phyloP scores from a whole-genome alignment of 179 eudicot genomes.

The Silene vulgaris region DNA sequence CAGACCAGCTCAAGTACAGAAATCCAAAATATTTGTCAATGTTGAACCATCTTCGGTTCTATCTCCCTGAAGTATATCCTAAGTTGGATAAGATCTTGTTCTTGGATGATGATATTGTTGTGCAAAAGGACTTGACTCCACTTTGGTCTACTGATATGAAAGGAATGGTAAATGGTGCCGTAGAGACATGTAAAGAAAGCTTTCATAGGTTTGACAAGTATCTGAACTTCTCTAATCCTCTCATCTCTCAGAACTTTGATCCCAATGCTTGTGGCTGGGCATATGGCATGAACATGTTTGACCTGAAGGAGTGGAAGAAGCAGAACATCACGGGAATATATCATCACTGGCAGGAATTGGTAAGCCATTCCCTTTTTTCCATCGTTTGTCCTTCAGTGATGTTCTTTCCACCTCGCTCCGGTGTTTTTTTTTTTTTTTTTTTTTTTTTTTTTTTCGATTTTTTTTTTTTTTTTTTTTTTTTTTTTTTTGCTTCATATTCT shows the following conservation, averaged over 20 bases:
- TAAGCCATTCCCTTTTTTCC: constrained; percentile 28
- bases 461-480: too few relatives aligned
- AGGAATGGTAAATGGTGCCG: constrained; percentile 98
- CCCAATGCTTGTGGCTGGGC: constrained; percentile 99
- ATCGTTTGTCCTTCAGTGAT: not conserved
- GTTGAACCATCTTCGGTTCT: constrained; percentile 94
- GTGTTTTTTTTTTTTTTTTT: too few relatives aligned
- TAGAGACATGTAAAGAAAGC: constrained; percentile 98
- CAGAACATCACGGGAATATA: constrained; percentile 92
- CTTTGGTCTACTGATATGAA: constrained; percentile 80
- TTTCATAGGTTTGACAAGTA: constrained; percentile 97
- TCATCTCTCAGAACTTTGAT: constrained; percentile 74
- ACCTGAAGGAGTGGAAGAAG: constrained; percentile 79
- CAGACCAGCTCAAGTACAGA: constrained; percentile 93
- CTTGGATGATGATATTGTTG: constrained; percentile 92
- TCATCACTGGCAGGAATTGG: constrained; percentile 90
- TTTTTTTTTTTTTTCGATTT: too few relatives aligned
- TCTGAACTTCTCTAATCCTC: constrained; percentile 91
- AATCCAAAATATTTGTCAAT: constrained; percentile 93
- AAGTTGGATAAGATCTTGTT: constrained; percentile 80
- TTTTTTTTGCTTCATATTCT: too few relatives aligned
- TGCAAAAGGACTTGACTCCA: constrained; percentile 93
- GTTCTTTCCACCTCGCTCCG: not conserved
- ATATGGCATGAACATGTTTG: constrained; percentile 96
- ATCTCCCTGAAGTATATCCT: constrained; percentile 97